Base-by-base conservation (phyloP, 805 yeast genomes). In the Pichia ethanolica region DNA sequence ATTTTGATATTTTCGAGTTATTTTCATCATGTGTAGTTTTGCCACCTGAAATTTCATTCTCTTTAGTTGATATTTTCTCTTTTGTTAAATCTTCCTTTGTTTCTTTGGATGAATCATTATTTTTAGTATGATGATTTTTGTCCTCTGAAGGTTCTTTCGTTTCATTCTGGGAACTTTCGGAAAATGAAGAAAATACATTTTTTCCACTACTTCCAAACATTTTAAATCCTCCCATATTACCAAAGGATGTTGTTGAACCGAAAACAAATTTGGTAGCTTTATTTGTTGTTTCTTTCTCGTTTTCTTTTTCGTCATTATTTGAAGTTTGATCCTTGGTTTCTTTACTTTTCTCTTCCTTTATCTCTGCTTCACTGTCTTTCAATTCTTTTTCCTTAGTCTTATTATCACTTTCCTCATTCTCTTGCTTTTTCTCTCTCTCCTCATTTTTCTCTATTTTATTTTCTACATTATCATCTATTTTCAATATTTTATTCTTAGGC, bases 181-280 rank as follows among this genome's bases (percentile, higher is more conserved):
- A 5, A 26, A 47, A 59, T 20, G 64, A 74, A 59, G 49, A 60
- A 59, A 73, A 72, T 0, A 69, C 70, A 46, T 63, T 67, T 41
- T 60, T 64, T 47, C 49, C 56, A 26, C 49, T 55, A 26, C 59
- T 55, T 8, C 61, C 57, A 42, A 67, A 50, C 56, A 66, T 53
- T 1, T 70, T 63, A 45, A 72, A 71, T 3, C 72, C 71, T 33
- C 62, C 62, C 42, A 69, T 61, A 1, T 70, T 68, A 10, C 82
- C 81, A 59, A 79, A 79, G 27, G 71, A 58, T 0, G 82, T 71
- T 3, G 74, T 60, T 1, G 79, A 66, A 9, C 85, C 86, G 68
- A 81, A 81, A 1, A 78, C 80, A 61, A 75, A 78, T 12, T 38
- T 64, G 61, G 42, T 7, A n/a, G 2, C 20, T 20, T 20, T 20